These are phyloP conservation scores for Aspergillus latus DNA, from an alignment of 2,329 filamentous ascomycete species.

Conservation along the genomic window DNA sequence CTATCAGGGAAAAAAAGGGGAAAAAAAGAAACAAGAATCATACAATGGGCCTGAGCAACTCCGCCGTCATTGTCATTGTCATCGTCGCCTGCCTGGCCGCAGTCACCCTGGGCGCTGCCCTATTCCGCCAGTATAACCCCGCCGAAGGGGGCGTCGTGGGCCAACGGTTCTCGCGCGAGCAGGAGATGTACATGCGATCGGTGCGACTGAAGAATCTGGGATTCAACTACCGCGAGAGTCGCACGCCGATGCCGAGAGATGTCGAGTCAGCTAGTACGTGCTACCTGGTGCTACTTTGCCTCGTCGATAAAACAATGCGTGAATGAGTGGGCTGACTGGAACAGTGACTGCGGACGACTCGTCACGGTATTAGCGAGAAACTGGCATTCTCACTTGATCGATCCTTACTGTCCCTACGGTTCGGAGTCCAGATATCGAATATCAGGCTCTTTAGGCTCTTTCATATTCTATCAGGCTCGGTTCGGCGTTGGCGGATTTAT, in stretches of 20 bases:
- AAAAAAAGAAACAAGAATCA: no score
- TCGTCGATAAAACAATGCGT: background rate
- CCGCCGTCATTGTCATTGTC: slow-evolving; percentile 33
- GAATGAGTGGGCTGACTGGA: background rate
- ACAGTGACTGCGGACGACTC: slow-evolving; percentile 3
- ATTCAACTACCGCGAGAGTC: slow-evolving; percentile 24
- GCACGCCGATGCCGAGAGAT: slow-evolving; percentile 6
- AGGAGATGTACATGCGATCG: slow-evolving; percentile 34
- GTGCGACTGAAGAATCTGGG: slow-evolving; percentile 30
- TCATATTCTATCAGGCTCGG: no score
- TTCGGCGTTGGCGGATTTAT: no score
- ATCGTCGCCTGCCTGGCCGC: slow-evolving; percentile 32
- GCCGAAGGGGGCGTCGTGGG: slow-evolving; percentile 15
- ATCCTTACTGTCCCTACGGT: no score
- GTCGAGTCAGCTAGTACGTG: slow-evolving; percentile 12
- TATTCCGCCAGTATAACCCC: slow-evolving; percentile 30
- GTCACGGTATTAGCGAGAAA: background rate
- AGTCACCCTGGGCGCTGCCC: slow-evolving; percentile 31
- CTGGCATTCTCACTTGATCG: background rate
- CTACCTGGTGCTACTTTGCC: background rate
- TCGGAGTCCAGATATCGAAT: no score
- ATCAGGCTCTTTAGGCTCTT: no score
- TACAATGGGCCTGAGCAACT: slow-evolving; percentile 10
- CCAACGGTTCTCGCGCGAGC: slow-evolving; percentile 27
- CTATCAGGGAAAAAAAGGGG: no score